Evolutionary conservation across 371 early-diverging fungal species (phyloP), one percentile per base, ranked within the genome.

Genomic region (Nematocida sp.): DNA sequence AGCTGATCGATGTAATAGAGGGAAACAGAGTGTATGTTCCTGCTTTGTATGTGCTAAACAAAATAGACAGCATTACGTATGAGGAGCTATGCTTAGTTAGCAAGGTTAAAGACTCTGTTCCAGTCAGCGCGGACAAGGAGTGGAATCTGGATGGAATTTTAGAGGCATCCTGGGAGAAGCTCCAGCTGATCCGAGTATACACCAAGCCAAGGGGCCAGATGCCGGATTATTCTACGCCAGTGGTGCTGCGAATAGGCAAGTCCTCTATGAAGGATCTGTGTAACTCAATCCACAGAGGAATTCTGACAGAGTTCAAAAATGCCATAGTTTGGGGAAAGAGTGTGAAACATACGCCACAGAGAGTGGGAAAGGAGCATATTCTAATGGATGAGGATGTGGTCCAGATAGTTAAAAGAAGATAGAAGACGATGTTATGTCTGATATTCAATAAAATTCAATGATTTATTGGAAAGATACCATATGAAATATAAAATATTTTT

Each of bases 121-220:
- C 97, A 51, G 89, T 98, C 77, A 91, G 90, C 71, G 90, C 95
- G 13, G 91, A 95, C 82, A 92, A 94, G 80, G 94, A 89, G 78
- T 97, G 97, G 97, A 98, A 97, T 79, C 94, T 95, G 88, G 99
- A 98, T 82, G 93, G 93, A 75, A 83, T 97, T 77, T 82, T 96
- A 67, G 91, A 91, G 53, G 92, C 88, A 23, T 59, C 71, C 11
- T 84, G 84, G 84, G 77, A 64, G 18, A 78, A 80, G 60, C 61
- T 84, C 30, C 56, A 77, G 57, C 61, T 84, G 32, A 69, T 78
- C n/a, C 51, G 81, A 53, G 89, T 97, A 49, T 98, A 95, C 86
- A 92, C 97, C 38, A 97, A 96, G 80, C 97, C 96, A 5, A 94
- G 94, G 84, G 96, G 97, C 49, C 88, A 89, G 84, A 80, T 92